Evolutionary conservation across 805 yeast genomes (phyloP).

Genomic region (Ogataea naganishii): DNA sequence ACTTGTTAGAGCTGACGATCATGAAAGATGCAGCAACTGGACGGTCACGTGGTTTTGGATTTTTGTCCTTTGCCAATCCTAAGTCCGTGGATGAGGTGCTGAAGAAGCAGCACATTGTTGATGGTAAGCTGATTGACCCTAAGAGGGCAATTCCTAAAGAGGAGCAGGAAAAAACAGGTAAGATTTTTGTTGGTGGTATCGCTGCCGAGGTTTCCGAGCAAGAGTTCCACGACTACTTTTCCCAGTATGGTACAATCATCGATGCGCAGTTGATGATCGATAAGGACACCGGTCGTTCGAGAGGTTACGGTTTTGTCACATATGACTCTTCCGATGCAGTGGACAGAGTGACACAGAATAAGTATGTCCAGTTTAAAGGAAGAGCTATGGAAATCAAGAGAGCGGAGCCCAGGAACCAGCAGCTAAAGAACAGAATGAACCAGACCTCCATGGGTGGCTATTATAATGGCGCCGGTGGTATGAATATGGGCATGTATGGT

Average conservation of each 20-base stretch:
- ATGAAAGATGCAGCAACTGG: constrained; percentile 89
- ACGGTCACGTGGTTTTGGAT: constrained; percentile 91
- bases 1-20: constrained; percentile 77
- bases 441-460: constrained; percentile 25
- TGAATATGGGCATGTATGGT: constrained; percentile 37
- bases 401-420: constrained; percentile 76
- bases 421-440: constrained; percentile 30
- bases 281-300: constrained; percentile 91
- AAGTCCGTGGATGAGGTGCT: constrained; percentile 79
- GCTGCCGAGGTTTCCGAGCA: constrained; percentile 88
- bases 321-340: constrained; percentile 93
- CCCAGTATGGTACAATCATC: constrained; percentile 81
- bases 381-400: constrained; percentile 77
- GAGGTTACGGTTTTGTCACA: constrained; percentile 96
- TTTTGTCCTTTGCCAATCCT: constrained; percentile 79
- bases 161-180: constrained; percentile 94
- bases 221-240: constrained; percentile 80
- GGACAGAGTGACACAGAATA: constrained; percentile 75
- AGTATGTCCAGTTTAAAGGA: constrained; percentile 78
- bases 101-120: constrained; percentile 78
- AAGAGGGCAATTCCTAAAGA: constrained; percentile 96
- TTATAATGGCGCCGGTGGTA: constrained; percentile 13
- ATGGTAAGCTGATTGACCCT: constrained; percentile 95
- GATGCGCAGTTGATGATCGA: constrained; percentile 97
- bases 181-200: constrained; percentile 95